These are phyloP conservation scores for Pyrenochaeta sp. DNA, from an alignment of 2,329 filamentous ascomycete genomes.

Conservation along the genomic window DNA sequence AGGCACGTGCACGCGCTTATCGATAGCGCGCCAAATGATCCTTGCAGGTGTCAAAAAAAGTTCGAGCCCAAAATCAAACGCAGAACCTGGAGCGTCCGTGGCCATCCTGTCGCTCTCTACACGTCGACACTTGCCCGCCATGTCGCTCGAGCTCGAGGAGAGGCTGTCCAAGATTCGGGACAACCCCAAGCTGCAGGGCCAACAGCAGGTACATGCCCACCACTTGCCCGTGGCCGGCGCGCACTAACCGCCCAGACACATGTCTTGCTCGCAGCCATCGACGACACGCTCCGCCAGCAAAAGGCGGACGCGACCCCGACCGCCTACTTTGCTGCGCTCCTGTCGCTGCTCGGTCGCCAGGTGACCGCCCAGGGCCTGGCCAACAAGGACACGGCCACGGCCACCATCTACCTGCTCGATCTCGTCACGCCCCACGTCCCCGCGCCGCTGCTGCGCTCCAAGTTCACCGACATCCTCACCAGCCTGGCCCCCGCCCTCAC, in stretches of 20 bases:
- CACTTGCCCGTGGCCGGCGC: neutral
- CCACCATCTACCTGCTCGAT: slow-evolving; percentile 95
- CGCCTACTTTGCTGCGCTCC: slow-evolving; percentile 93
- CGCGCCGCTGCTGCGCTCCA: slow-evolving; percentile 85
- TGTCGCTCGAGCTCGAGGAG: slow-evolving; percentile 80
- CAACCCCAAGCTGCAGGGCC: slow-evolving; percentile 90
- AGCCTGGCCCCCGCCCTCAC: slow-evolving; percentile 85
- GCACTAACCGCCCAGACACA: slow-evolving; percentile 67
- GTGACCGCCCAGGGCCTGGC: slow-evolving; percentile 69
- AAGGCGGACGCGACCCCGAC: slow-evolving; percentile 84
- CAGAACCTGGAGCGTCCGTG: slow-evolving; percentile 4
- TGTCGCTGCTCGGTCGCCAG: slow-evolving; percentile 84
- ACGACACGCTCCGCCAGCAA: slow-evolving; percentile 89
- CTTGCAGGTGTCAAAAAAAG: slow-evolving; percentile 21
- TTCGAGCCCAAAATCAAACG: slow-evolving; percentile 18
- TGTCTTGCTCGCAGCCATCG: slow-evolving; percentile 87
- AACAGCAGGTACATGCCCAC: slow-evolving; percentile 75
- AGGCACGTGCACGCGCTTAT: slow-evolving; percentile 15
- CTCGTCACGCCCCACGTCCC: slow-evolving; percentile 86
- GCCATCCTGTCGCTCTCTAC: slow-evolving; percentile 14
- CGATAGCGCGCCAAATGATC: slow-evolving; percentile 20
- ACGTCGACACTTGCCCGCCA: slow-evolving; percentile 35
- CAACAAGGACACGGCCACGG: slow-evolving; percentile 82
- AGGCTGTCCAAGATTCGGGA: slow-evolving; percentile 96
- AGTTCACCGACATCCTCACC: slow-evolving; percentile 92